Base-by-base conservation (phyloP, 83 land plant species). In the Isoetes engelmannii region DNA sequence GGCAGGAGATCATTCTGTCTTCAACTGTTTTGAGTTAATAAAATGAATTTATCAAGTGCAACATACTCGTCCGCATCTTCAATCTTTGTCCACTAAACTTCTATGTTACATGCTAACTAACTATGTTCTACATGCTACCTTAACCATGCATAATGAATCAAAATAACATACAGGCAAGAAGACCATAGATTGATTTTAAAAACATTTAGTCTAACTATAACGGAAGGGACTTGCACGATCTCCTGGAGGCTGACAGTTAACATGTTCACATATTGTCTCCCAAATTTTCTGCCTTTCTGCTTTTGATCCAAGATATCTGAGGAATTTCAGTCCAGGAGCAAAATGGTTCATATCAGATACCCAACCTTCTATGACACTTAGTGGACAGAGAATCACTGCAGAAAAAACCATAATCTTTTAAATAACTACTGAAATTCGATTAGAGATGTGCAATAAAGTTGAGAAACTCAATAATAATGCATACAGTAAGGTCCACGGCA, bases 351-450 rank as follows among this genome's bases (percentile, higher is more conserved):
- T 72, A 65, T 92, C 97, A 12, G 86, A 77, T 21, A 83, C 75
- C 97, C 97, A 92, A 18, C 93, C 86, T 72, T 86, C 92, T 41
- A 86, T 84, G 21, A 92, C 93, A 73, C 97, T 92, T 43, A 92
- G 71, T 67, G 97, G 97, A 63, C 93, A 92, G 10, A 92, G 65
- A 19, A 92, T 80, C 82, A 92, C 97, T 92, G 88, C 51, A 54
- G 37, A 0, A 51, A 51, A 51, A 51, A n/a, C 54, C 54, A 51
- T 10, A 12, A 51, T 51, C 15, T 51, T 10, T 12, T 15, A 12
- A 1, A 51, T 12, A 10, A 51, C 15, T 51, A 51, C 54, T 12
- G 15, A 51, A n/a, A 51, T 12, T 51, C 1, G n/a, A 51, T 51
- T 10, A 51, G 15, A n/a, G 12, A 51, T 12, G 12, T 10, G 54